Base-by-base conservation (phyloP, 768 basidiomycete genomes). In the Myochromella boudieri region DNA sequence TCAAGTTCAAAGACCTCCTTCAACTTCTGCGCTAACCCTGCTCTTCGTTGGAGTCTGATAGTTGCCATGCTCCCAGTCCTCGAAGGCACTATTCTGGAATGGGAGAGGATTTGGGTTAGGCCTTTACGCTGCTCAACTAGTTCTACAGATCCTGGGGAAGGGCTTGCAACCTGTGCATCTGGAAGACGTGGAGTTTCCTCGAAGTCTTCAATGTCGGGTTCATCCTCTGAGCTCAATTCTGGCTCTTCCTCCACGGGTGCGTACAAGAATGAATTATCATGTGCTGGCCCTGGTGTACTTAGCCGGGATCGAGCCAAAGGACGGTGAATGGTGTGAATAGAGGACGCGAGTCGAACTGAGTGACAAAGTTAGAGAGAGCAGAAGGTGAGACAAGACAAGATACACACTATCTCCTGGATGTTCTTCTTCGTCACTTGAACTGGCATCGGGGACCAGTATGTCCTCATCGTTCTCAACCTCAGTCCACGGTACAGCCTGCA, bases 321-420 rank as follows among this genome's bases (percentile, higher is more conserved):
- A 17, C 89, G 82, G 61, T 93, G 81, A 41, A 94, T 91, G 29
- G 91, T 81, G 60, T 93, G 91, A 33, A 93, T 91, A 9, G 91
- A 93, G 20, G 91, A 93, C 1, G 91, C 82, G 44, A 92, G 66
- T 29, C 71, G 76, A 42, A 61, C 69, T 49, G 59, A 75, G 81
- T 26, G 31, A 28, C 18, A 39, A 20, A 52, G 44, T 27, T 29
- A 14, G 12, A 34, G 31, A 36, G 43, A 52, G 6, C 7, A n/a
- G 6, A 29, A 49, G n/a, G 41, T 9, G 37, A 22, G 33, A 8
- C 29, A 11, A 46, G 15, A 37, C 26, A 28, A 33, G 26, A 42
- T 42, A 57, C 64, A 54, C 51, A 68, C 68, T 56, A 39, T 51
- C 61, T 60, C 61, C 54, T 50, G 65, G 64, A 64, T 71, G 74